Evolutionary conservation across 2,329 filamentous ascomycete species (phyloP), one percentile per base, ranked within the genome.

Genomic region (Epichloe bromicola): DNA sequence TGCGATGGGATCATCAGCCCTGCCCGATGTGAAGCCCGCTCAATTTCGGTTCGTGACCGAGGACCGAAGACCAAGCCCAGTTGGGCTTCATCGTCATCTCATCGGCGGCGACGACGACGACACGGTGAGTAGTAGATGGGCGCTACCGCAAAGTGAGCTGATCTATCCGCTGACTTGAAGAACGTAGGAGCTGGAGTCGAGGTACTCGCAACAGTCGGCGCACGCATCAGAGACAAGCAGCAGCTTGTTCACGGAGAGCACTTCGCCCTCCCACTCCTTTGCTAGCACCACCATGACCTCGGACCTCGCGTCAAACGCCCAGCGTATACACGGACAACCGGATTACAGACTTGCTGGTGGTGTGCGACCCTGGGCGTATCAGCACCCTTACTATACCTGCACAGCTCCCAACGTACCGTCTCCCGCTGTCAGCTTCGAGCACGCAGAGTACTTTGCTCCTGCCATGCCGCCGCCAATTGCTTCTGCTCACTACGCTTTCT

Each of bases 391-490:
- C 12, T 44, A 41, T 4, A n/a, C 44, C 12, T 37, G 17, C 38
- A 7, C 23, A 14, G 34, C 41, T 5, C 42, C 38, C 6, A 30
- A 39, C 17, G 11, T 52, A 36, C 46, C 42, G 15, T 41, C 51
- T 19, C 36, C 51, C 5, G 46, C 41, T 15, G 19, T 10, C 42
- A 46, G 46, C 37, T 52, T 46, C 41, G 51, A 52, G 23, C 51
- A 50, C 8, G 17, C 23, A 17, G 42, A 50, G 2, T 45, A 49
- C 26, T 37, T 50, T 36, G 20, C 42, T 33, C 26, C 42, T 20
- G 38, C 39, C 17, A 37, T 46, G 46, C 19, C 39, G 15, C 36
- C 41, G 26, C n/a, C 46, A 2, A 33, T 37, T 34, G 20, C 41
- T 42, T 17, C 47, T 33, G 26, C 39, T 30, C 37, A 44, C n/a